Evolutionary conservation across 179 eudicot species (phyloP), one percentile per base, ranked within the genome.

Genomic region (Kewa caespitosa): DNA sequence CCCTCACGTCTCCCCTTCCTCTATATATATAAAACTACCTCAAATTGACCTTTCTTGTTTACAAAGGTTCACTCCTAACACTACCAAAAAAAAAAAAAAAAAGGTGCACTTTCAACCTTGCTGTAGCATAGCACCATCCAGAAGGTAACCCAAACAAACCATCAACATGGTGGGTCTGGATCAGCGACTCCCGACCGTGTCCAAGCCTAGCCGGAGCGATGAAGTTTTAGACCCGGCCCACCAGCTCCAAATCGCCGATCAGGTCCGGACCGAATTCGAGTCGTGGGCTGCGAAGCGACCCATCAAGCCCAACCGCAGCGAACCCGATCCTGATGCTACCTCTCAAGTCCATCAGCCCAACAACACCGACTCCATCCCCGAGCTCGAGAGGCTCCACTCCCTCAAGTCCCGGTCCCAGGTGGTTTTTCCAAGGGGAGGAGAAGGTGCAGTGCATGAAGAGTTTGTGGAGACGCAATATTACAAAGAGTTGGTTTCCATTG

Each of bases 171-270:
- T 22, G 74, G 73, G 81, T 83, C 74, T 55, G 70, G 84, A 60
- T 27, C 79, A 55, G 33, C 66, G 61, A 14, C 12, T 54, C 8
- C 42, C 55, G 39, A 55, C 79, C 69, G 84, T 74, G 75, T 77
- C 34, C 64, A 89, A 90, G 71, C 96, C 92, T 1, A 86, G 96
- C 87, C 89, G 96, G 46, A 89, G 95, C 83, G 95, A 90, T 81
- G 91, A 90, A 52, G 86, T 89, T 1, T 28, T 86, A 31, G 91
- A 84, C 76, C 79, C 85, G 1, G 69, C 82, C 28, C 76, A 89
- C 37, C 92, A 87, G 76, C 80, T 81, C 46, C 72, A 10, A 18
- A 86, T 89, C 78, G 52, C 87, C 70, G 46, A 84, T 68, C 79
- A 82, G 76, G 85, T 86, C 63, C 69, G 81, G 43, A 76, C 89